Base-by-base conservation (phyloP, 2,329 filamentous ascomycete genomes). In the Aureobasidium subglaciale region DNA sequence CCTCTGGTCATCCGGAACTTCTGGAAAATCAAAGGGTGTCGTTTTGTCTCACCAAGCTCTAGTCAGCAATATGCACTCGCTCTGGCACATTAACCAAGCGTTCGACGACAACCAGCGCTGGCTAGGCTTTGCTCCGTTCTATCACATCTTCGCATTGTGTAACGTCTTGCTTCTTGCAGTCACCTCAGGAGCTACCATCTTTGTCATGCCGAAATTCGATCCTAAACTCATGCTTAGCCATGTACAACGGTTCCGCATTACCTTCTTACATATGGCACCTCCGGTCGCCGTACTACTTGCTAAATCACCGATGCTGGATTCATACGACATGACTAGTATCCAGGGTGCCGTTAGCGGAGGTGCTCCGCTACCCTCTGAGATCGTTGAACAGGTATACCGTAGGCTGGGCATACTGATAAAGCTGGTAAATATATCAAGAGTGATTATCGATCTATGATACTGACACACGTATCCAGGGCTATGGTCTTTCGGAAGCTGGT, bases 121-220 rank as follows among this genome's bases (percentile, higher is more conserved):
- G 54, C 54, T 56, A 2, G 54, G 54, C 59, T 75, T 69, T 55
- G 71, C 79, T 32, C 78, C 77, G 6, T 75, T 79, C 67, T 81
- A 81, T 62, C 78, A 81, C 63, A 70, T 73, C 5, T 79, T 79
- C 62, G 73, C 74, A 5, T 67, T 71, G 0, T 68, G 75, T 5
- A 73, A 75, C 60, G 72, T 75, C 34, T 67, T 77, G 55, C 65
- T 78, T 41, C 73, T 74, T 61, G 70, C 74, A 9, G 68, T 77
- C 1, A 71, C 74, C 13, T 69, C 73, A 18, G 76, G 76, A 9
- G 67, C 74, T 37, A 70, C 72, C 7, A 70, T 74, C 13, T 79
- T 76, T 56, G 69, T 78, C 57, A 70, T 79, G 63, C 68, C 70
- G n/a, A 72, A 75, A 13, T 79, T 75, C 61, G 68, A 73, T 18